Evolutionary conservation across 768 basidiomycete genomes (phyloP).

Genomic region (Rhizopogon vesiculosus): DNA sequence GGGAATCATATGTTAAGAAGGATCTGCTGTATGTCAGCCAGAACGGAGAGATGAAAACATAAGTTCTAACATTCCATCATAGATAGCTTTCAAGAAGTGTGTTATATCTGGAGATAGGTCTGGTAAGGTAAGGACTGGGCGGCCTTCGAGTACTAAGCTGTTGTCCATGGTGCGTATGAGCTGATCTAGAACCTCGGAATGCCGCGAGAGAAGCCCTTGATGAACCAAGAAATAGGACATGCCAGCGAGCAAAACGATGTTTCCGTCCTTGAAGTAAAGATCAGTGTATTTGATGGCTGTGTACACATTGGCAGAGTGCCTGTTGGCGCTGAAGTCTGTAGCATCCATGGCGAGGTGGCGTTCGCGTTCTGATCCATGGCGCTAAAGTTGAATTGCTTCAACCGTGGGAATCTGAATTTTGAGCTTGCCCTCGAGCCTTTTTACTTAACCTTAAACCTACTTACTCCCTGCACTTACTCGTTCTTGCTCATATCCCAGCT

Average conservation of each 20-base stretch:
- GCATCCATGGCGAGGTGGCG: background rate
- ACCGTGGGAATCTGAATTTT: slow-evolving; percentile 9
- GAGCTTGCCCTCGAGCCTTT: slow-evolving; percentile 1
- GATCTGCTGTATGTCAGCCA: slow-evolving; percentile 32
- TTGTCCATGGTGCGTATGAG: slow-evolving; percentile 30
- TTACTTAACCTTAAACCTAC: background rate
- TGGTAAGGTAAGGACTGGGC: slow-evolving; percentile 48
- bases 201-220: slow-evolving; percentile 56
- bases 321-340: slow-evolving; percentile 46
- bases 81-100: slow-evolving; percentile 58
- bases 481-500: slow-evolving; percentile 1
- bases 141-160: slow-evolving; percentile 42
- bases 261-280: slow-evolving; percentile 66
- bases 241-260: slow-evolving; percentile 57
- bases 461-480: background rate
- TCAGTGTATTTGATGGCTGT: slow-evolving; percentile 40
- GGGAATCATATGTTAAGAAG: slow-evolving; percentile 38
- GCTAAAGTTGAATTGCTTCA: background rate
- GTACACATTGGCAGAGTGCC: slow-evolving; percentile 19
- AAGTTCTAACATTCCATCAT: slow-evolving; percentile 62
- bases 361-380: too few species aligned
- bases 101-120: slow-evolving; percentile 55
- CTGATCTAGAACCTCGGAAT: slow-evolving; percentile 48
- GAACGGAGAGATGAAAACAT: background rate
- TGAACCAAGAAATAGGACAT: slow-evolving; percentile 66